Evolutionary conservation across 2,329 filamentous ascomycete genomes (phyloP).

Genomic region (Aspergillus fumigatus): DNA sequence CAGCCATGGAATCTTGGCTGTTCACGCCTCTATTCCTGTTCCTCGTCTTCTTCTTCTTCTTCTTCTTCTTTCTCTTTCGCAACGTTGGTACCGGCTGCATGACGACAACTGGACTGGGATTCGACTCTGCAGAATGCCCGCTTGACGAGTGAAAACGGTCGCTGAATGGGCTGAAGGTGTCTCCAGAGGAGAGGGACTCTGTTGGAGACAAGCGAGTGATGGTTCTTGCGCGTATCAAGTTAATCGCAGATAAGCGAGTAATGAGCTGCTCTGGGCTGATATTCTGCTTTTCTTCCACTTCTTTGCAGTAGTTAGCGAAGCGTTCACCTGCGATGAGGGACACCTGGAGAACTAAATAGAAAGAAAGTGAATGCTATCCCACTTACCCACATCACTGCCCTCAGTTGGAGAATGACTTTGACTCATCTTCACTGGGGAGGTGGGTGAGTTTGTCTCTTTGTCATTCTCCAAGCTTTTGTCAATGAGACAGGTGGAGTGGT

Average conservation of each 20-base stretch:
- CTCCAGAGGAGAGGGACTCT: neutral
- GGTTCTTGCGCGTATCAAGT: conserved; percentile 12
- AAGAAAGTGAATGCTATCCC: neutral
- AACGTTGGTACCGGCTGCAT: conserved; percentile 1
- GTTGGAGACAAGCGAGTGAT: conserved; percentile 5
- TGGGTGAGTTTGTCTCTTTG: neutral
- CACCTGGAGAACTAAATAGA: neutral
- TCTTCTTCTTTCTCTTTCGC: conserved; percentile 8
- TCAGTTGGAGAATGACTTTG: neutral
- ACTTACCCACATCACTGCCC: neutral
- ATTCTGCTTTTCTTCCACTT: neutral
- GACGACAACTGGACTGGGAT: neutral
- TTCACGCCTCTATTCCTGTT: neutral
- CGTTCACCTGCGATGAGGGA: neutral
- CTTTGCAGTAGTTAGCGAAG: neutral
- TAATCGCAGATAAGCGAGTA: conserved; percentile 10
- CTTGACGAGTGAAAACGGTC: neutral
- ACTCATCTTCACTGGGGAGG: neutral
- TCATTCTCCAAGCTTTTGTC: neutral
- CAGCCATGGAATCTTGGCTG: neutral
- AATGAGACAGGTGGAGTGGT: neutral
- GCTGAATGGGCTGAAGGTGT: neutral
- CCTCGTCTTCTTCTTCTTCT: conserved; percentile 4
- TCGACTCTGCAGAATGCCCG: neutral
- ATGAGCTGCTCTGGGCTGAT: conserved; percentile 2